Evolutionary conservation across 352 stramenopile genomes (phyloP), one percentile per base, ranked within the genome.

Genomic region (Aphanomyces stellatus): DNA sequence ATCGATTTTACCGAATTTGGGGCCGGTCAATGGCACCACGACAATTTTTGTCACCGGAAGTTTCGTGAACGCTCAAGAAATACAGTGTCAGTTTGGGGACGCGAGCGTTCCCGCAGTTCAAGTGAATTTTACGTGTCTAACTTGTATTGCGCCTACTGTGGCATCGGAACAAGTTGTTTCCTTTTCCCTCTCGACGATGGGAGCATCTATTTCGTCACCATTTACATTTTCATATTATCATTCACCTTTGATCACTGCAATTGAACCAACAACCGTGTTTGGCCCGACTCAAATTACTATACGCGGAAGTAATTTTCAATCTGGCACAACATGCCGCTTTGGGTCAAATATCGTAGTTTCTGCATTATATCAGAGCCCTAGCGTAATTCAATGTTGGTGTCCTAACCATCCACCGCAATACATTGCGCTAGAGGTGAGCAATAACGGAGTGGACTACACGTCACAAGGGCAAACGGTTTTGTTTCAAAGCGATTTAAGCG

Each of bases 391-490:
- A 11, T 85, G 77, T 28, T 4, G 69, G 8, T 56, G 62, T 27
- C 79, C 74, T 7, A 17, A 53, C 31, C 73, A 65, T 42, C 37
- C 22, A n/a, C 33, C 27, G 11, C 76, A 76, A 0, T 84, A 76
- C 27, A 65, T 73, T 3, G 37, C 49, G 8, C 43, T 87, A 2
- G 73, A 82, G 53, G 31, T 88, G 10, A 75, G 76, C 24, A 43
- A 84, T 33, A 87, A 87, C 51, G 74, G 73, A 3, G 64, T 81
- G 15, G 79, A 87, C 30, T 85, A 77, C 28, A 85, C 73, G 4
- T 51, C 34, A 4, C 69, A 70, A 25, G 41, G 55, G 3, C 59
- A 64, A 7, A 51, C 65, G 3, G 2, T 87, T 5, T 74, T 78
- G 24, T 84, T 78, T 49, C 72, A 70, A 51, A 76, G 75, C 19